Evolutionary conservation across 1,139 yeast species (phyloP), one percentile per base, ranked within the genome.

Genomic region (Candida sp.): DNA sequence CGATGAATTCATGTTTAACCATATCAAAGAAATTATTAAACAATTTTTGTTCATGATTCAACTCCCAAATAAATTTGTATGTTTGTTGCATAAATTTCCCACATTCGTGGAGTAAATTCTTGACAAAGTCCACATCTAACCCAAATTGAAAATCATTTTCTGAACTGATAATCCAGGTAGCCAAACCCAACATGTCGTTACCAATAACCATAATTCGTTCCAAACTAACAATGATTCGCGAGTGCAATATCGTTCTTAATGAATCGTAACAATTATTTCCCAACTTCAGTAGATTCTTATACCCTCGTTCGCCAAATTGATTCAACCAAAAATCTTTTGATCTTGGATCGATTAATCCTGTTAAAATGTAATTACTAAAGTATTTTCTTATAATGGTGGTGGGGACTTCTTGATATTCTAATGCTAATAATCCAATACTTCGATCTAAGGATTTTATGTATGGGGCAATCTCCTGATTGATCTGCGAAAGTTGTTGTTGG

Each of bases 291-390:
- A 91, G 77, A 51, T 79, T 71, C 49, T 79, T 82, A 36, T 80
- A 61, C 9, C 89, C 90, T 47, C 87, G 67, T 48, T 87, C 93
- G 1, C 88, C 90, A 35, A 87, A 67, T 45, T 73, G 78, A 49
- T 73, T 72, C 21, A 70, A 49, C 76, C 76, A 73, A 49, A 50
- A 73, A 51, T 73, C 78, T 41, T 63, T 66, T 12, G 64, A 51
- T 2, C 45, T 33, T 29, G 63, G 68, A 2, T 80, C 75, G 47
- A 84, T 70, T 39, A 79, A 63, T 2, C 86, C 84, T 0, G 90
- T 82, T 4, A 84, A 54, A 2, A 37, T 37, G 25, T 37, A 37
- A 15, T 37, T 21, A 9, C 33, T 9, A 19, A 37, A 37, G n/a
- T 37, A 37, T 5, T 27, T 47, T 27, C 44, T 4, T 38, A 33